Base-by-base conservation (phyloP, 2,329 filamentous ascomycete genomes). In the Trichoderma simmonsii region DNA sequence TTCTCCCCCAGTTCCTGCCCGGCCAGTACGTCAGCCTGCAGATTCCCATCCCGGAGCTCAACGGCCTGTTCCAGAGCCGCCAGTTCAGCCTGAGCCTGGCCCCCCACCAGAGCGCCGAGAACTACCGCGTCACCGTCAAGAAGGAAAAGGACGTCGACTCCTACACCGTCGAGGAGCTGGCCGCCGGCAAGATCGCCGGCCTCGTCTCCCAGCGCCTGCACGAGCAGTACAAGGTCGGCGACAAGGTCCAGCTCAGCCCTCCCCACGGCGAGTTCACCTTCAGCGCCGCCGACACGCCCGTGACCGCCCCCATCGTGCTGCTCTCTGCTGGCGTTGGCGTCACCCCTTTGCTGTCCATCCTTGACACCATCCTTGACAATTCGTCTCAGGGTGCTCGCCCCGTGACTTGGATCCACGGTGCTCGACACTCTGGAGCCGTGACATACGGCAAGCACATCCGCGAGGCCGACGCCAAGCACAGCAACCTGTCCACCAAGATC, bases 71-170 rank as follows among this genome's bases (percentile, higher is more conserved):
- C 73, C 93, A 95, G 80, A 89, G 90, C 71, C 84, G 93, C 70
- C 93, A 95, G 83, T 95, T 94, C 83, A 92, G 89, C 63, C 84
- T 95, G 70, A 92, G 89, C 77, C 90, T 92, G 76, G 84, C 82
- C 1, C 84, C 85, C 3, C 74, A 75, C 28, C 75, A 75, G 21
- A 84, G 85, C 56, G 85, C 85, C 3, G 83, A 84, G n/a, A 87
- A 89, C 80, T 93, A 93, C 81, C 88, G 92, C 69, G 90, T 95
- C 82, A 92, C 88, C 75, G 90, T 95, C 73, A 94, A 94, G 86
- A 87, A 84, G 72, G 91, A 89, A 73, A 89, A 86, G 43, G 76
- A 77, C 39, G 61, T 26, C 15, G 30, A 15, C 48, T 71, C 76
- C 28, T 77, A 77, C 6, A 72, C 76, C 6, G 9, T 76, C 18